These are phyloP conservation scores for Phytophthora lateralis DNA, from an alignment of 352 stramenopile genomes.

Conservation along the genomic window DNA sequence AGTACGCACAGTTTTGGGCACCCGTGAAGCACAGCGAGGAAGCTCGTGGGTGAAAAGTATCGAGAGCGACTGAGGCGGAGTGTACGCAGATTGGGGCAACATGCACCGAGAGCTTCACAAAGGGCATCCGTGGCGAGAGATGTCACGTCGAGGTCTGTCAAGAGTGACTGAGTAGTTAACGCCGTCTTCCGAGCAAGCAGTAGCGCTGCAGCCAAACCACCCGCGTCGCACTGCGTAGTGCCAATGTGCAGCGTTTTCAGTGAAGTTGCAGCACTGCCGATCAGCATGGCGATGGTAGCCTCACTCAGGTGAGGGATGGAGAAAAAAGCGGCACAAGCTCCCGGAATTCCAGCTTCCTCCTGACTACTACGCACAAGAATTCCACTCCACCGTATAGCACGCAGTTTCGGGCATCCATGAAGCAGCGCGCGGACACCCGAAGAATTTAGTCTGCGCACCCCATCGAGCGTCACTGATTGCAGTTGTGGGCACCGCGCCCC, in stretches of 20 bases:
- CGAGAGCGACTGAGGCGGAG: slow-evolving; percentile 73
- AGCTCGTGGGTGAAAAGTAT: slow-evolving; percentile 69
- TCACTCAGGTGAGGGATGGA: slow-evolving; percentile 58
- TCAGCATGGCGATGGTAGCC: slow-evolving; percentile 33
- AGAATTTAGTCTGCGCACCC: slow-evolving; percentile 52
- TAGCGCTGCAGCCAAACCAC: slow-evolving; percentile 41
- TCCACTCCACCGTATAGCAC: slow-evolving; percentile 53
- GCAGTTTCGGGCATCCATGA: slow-evolving; percentile 43
- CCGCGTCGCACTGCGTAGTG: slow-evolving; percentile 58
- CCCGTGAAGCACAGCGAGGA: slow-evolving; percentile 44
- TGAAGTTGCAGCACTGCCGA: slow-evolving; percentile 9
- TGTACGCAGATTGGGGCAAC: slow-evolving; percentile 37
- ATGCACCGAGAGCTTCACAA: slow-evolving; percentile 46
- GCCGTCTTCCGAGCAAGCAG: slow-evolving; percentile 18
- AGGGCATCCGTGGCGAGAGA: slow-evolving; percentile 69
- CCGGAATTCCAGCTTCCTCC: slow-evolving; percentile 3
- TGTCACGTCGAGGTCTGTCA: slow-evolving; percentile 58
- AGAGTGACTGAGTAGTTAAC: slow-evolving; percentile 18
- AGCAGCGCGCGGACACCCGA: slow-evolving; percentile 37
- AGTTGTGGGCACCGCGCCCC: slow-evolving; percentile 46
- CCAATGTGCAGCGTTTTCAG: slow-evolving; percentile 61
- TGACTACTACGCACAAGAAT: slow-evolving; percentile 61
- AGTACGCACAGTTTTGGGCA: slow-evolving; percentile 49
- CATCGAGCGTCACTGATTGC: slow-evolving; percentile 56
- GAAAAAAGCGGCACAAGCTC: slow-evolving; percentile 59